Base-by-base conservation (phyloP, 108 stramenopile species). In the Cyclotella sp. region DNA sequence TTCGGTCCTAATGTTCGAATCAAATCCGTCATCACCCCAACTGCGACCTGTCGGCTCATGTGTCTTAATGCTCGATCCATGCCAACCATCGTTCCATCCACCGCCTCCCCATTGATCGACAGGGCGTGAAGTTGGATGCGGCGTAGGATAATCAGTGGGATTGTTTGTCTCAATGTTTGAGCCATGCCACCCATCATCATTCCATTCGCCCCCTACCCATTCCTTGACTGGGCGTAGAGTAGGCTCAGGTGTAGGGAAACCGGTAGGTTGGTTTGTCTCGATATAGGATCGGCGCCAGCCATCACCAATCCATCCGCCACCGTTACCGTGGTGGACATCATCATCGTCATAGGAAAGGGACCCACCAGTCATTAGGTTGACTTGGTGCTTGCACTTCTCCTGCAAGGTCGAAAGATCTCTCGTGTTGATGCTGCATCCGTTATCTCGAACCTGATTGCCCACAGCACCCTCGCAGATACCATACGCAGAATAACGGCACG, bases 401-500 rank as follows among this genome's bases (percentile, higher is more conserved):
- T 55, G 73, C 42, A 55, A 43, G 3, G 3, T 27, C 28, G 6
- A 10, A 41, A 63, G 72, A 19, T 54, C 14, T n/a, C 0, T 34
- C 27, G 34, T 53, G 22, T 12, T 49, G 12, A 44, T 63, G 40
- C 21, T 18, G 29, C 73, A 63, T 24, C 73, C 63, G 7, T 65
- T 44, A 19, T 9, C 18, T 13, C 39, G 43, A 24, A 74, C 54
- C 19, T 63, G 13, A 28, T 44, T 18, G 19, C 24, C 13, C 24
- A 74, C 0, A 47, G 55, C 63, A 54, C 63, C 53, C 28, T 45
- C 41, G 52, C 73, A 74, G 8, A 55, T 52, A 12, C 53, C 43
- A 55, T 43, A 30, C 0, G 63, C 73, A 24, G 52, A 53, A 7
- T 57, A 24, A 30, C 73, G 73, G 27, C 73, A 74, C 1, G 49